Evolutionary conservation across 108 stramenopile genomes (phyloP).

Genomic region (Nannochloropsis oceanica): DNA sequence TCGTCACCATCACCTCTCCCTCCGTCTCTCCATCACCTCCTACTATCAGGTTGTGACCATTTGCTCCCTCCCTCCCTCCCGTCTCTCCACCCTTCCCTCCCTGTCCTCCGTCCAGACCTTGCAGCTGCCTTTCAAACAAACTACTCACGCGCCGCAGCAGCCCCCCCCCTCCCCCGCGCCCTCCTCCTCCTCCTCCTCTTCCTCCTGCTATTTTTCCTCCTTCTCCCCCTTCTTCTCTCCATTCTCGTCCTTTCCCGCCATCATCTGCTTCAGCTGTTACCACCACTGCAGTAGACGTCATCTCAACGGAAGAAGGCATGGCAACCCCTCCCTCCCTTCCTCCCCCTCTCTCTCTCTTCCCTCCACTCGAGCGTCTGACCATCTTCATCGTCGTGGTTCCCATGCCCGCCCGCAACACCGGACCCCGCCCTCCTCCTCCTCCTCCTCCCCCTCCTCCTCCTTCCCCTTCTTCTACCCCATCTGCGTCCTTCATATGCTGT

Average conservation of each 20-base stretch:
- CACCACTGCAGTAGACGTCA: too few species aligned
- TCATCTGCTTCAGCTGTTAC: too few species aligned
- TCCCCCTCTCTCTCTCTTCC: neutral
- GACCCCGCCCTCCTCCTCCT: neutral
- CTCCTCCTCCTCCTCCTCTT: neutral
- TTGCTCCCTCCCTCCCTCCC: neutral
- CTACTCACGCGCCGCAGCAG: neutral
- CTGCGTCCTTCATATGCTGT: too few species aligned
- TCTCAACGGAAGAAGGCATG: neutral
- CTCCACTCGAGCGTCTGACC: neutral
- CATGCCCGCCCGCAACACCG: neutral
- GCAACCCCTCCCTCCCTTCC: neutral
- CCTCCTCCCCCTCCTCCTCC: neutral
- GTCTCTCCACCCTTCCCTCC: neutral
- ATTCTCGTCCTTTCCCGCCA: too few species aligned
- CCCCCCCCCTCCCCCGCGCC: neutral
- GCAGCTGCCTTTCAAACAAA: neutral
- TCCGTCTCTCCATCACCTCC: neutral
- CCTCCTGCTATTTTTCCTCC: neutral
- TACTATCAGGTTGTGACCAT: neutral
- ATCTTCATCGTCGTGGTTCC: neutral
- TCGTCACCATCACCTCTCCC: neutral
- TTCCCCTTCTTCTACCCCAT: neutral
- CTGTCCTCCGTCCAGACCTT: neutral
- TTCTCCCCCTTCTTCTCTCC: neutral